phyloP scores from a whole-genome alignment of 805 yeast genomes.

The Starmerella etchellsii region DNA sequence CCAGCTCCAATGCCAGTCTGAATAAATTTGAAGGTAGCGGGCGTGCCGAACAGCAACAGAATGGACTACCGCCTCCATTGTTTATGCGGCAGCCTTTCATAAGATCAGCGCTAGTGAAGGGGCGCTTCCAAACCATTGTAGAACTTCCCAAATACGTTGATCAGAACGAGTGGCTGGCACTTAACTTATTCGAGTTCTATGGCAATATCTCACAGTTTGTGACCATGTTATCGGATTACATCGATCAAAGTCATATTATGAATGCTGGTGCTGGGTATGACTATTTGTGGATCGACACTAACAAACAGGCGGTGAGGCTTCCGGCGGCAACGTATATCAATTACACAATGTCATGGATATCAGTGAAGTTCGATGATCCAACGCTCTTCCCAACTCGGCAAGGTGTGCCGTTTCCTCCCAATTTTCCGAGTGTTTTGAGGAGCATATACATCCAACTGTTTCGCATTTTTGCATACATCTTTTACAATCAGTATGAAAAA shows the following conservation, averaged over 20 bases:
- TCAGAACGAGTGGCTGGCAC: slow-evolving; percentile 88
- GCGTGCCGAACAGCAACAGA: too few species aligned
- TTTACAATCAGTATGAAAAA: slow-evolving; percentile 88
- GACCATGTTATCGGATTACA: slow-evolving; percentile 80
- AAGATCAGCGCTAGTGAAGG: slow-evolving; percentile 87
- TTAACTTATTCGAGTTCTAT: slow-evolving; percentile 80
- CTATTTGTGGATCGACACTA: slow-evolving; percentile 77
- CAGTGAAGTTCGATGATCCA: slow-evolving; percentile 77
- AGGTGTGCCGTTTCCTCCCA: slow-evolving; percentile 80
- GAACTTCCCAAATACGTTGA: slow-evolving; percentile 92
- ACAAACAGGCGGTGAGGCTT: slow-evolving; percentile 66
- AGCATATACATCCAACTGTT: slow-evolving; percentile 87
- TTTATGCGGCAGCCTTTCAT: slow-evolving; percentile 88
- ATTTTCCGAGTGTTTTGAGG: slow-evolving; percentile 67
- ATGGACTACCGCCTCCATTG: too few species aligned
- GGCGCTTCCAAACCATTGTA: slow-evolving; percentile 90
- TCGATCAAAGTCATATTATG: slow-evolving; percentile 77
- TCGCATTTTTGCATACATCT: slow-evolving; percentile 87
- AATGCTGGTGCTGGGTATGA: slow-evolving; percentile 89
- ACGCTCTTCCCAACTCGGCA: slow-evolving; percentile 80
- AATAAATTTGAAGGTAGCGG: too few species aligned
- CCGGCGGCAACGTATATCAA: slow-evolving; percentile 93
- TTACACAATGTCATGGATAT: slow-evolving; percentile 80
- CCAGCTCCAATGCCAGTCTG: too few species aligned
- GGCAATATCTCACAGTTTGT: slow-evolving; percentile 77